Percentiles rank a stretch among this genome's conserved stretches.
These are phyloP conservation scores for Penicillium salamii DNA, from an alignment of 495 filamentous ascomycete genomes.

Conservation along the genomic window DNA sequence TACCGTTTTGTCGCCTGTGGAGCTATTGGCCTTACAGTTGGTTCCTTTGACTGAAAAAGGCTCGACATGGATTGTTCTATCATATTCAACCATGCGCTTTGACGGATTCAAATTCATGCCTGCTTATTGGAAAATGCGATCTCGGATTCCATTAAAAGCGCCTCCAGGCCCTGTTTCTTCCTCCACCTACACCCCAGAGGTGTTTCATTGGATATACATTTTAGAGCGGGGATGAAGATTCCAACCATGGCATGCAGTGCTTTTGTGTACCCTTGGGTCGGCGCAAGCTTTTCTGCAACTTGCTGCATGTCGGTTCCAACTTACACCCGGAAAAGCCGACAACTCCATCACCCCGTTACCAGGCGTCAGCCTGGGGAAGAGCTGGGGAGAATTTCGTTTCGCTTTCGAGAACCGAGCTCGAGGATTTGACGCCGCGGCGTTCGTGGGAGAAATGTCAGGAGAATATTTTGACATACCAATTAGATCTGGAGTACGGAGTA, in stretches of 20 bases:
- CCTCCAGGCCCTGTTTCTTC: slow-evolving; percentile 33
- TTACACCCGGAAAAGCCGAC: no score
- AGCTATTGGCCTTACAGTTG: slow-evolving; percentile 37
- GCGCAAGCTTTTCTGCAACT: no score
- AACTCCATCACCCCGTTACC: no score
- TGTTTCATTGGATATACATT: slow-evolving; percentile 44
- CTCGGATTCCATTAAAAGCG: slow-evolving; percentile 37
- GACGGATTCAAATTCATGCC: slow-evolving; percentile 23
- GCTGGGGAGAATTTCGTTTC: no score
- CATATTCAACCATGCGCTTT: slow-evolving; percentile 39
- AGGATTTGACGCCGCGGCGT: no score
- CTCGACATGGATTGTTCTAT: slow-evolving; percentile 35
- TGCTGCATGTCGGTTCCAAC: no score
- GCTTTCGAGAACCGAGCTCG: no score
- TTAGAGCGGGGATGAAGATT: slow-evolving; percentile 29
- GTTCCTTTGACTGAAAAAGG: slow-evolving; percentile 30
- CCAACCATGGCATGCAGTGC: no score
- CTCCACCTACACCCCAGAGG: slow-evolving; percentile 30
- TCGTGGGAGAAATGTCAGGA: neutral
- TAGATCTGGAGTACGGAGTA: neutral
- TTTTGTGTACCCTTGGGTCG: no score
- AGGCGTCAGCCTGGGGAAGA: no score
- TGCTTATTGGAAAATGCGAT: slow-evolving; percentile 31
- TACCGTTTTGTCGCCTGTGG: slow-evolving; percentile 30
- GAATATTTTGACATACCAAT: neutral